A percentile compares a stretch with the other conserved stretches of the same genome.
These are phyloP conservation scores for Talaromyces sp. DNA, from an alignment of 2,329 filamentous ascomycete genomes.

Conservation along the genomic window DNA sequence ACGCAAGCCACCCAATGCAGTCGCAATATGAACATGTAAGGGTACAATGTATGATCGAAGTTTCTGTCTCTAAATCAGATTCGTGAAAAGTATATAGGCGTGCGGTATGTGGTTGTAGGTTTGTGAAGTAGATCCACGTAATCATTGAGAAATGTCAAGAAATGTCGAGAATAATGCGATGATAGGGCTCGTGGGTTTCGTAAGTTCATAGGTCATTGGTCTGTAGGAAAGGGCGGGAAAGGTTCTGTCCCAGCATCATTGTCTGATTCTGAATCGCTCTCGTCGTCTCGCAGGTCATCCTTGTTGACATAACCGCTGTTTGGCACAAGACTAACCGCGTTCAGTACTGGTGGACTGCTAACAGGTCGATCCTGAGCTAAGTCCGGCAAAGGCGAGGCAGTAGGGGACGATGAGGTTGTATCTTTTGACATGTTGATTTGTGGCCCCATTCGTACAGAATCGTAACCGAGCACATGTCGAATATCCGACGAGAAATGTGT, in stretches of 20 bases:
- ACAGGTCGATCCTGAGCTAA: slow-evolving; percentile 14
- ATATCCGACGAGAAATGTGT: slow-evolving; percentile 9
- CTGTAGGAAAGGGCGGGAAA: slow-evolving; percentile 15
- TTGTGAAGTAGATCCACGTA: background rate
- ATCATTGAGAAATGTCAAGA: slow-evolving; percentile 4
- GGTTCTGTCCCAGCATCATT: slow-evolving; percentile 7
- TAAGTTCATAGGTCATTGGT: background rate
- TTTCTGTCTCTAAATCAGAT: background rate
- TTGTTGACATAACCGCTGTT: background rate
- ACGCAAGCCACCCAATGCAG: background rate
- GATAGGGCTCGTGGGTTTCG: background rate
- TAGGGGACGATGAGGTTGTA: background rate
- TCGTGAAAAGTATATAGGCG: background rate
- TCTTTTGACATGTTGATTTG: background rate
- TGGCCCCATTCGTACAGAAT: background rate
- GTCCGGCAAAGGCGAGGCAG: background rate
- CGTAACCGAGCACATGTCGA: slow-evolving; percentile 2
- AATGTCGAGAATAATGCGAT: background rate
- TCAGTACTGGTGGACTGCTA: slow-evolving; percentile 16
- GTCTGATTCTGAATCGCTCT: background rate
- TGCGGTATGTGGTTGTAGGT: background rate
- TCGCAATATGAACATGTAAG: background rate
- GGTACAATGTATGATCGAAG: background rate
- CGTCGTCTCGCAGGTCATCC: background rate
- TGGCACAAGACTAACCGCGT: background rate